Percentiles rank a stretch among this genome's conserved stretches.
These are phyloP conservation scores for Hapsidospora chrysogenum DNA, from an alignment of 495 filamentous ascomycete genomes.

Conservation along the genomic window DNA sequence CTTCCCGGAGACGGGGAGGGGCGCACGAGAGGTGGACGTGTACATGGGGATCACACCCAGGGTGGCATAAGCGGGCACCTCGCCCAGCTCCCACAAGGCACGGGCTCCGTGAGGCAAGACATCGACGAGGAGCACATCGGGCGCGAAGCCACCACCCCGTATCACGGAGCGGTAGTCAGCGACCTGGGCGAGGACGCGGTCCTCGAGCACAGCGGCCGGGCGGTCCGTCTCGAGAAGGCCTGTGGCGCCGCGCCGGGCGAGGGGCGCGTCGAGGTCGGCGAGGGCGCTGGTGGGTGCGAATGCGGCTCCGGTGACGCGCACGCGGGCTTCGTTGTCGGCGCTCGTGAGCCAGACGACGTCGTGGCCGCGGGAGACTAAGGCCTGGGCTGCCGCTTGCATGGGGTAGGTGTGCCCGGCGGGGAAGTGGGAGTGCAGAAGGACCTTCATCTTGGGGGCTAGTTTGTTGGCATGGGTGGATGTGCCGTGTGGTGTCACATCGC, in stretches of 20 bases:
- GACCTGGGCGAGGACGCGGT: constrained; percentile 2
- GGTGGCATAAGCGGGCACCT: neutral
- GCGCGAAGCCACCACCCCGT: neutral
- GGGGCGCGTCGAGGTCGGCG: neutral
- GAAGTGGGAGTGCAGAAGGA: constrained; percentile 1
- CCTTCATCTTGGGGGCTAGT: constrained; percentile 10
- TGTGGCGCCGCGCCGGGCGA: neutral
- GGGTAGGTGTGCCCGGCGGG: constrained; percentile 2
- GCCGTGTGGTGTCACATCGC: no score
- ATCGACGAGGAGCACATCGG: constrained; percentile 1
- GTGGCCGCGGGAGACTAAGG: constrained; percentile 2
- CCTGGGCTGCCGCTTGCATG: constrained; percentile 3
- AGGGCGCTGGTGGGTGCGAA: neutral
- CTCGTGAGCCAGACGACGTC: constrained; percentile 2
- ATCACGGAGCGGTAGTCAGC: constrained; percentile 3
- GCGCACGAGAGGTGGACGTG: neutral
- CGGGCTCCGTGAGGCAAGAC: constrained; percentile 2
- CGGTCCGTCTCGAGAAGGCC: neutral
- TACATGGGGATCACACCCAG: constrained; percentile 2
- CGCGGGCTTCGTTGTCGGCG: neutral
- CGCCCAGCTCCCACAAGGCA: constrained; percentile 1
- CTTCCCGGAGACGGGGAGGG: neutral
- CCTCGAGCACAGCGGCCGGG: neutral
- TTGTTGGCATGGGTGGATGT: no score
- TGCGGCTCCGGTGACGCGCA: neutral